phyloP scores from a whole-genome alignment of 2,329 filamentous ascomycete species.

The Penicillium decumbens region DNA sequence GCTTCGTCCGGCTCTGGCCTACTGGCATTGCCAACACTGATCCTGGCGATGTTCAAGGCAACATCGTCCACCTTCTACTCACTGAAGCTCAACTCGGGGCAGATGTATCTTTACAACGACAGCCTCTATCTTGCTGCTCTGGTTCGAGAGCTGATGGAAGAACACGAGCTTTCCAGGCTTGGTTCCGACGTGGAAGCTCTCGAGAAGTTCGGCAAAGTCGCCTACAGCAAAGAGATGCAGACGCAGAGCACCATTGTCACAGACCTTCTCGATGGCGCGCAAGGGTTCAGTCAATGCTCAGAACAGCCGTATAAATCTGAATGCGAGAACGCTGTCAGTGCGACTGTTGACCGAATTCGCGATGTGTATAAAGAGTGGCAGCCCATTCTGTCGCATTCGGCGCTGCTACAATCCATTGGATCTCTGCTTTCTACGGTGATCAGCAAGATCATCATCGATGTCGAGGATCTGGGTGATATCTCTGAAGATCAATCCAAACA shows the following conservation, averaged over 20 bases:
- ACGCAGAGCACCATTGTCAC: slow-evolving; percentile 58
- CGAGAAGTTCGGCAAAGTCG: slow-evolving; percentile 56
- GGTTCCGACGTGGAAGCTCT: slow-evolving; percentile 53
- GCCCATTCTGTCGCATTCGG: slow-evolving; percentile 55
- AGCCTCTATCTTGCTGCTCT: slow-evolving; percentile 54
- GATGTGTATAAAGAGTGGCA: slow-evolving; percentile 56
- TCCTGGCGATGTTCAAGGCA: slow-evolving; percentile 50
- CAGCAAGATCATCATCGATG: slow-evolving; percentile 57
- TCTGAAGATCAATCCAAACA: slow-evolving; percentile 58
- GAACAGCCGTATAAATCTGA: slow-evolving; percentile 55
- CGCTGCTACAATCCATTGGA: slow-evolving; percentile 58
- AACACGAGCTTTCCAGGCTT: slow-evolving; percentile 48
- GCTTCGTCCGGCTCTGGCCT: slow-evolving; percentile 43
- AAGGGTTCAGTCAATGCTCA: slow-evolving; percentile 58
- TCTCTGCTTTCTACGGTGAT: slow-evolving; percentile 55
- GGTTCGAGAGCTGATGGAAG: slow-evolving; percentile 47
- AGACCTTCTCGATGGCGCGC: slow-evolving; percentile 59
- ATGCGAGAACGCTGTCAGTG: slow-evolving; percentile 57
- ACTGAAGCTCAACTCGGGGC: slow-evolving; percentile 46
- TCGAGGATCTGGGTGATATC: slow-evolving; percentile 61
- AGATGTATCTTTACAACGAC: slow-evolving; percentile 65
- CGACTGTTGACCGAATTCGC: slow-evolving; percentile 55
- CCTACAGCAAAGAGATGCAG: slow-evolving; percentile 62
- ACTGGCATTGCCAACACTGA: slow-evolving; percentile 44
- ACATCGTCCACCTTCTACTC: slow-evolving; percentile 46